Evolutionary conservation across 345 rosid genomes (phyloP), one percentile per base, ranked within the genome.

Genomic region (Combretum micranthum): DNA sequence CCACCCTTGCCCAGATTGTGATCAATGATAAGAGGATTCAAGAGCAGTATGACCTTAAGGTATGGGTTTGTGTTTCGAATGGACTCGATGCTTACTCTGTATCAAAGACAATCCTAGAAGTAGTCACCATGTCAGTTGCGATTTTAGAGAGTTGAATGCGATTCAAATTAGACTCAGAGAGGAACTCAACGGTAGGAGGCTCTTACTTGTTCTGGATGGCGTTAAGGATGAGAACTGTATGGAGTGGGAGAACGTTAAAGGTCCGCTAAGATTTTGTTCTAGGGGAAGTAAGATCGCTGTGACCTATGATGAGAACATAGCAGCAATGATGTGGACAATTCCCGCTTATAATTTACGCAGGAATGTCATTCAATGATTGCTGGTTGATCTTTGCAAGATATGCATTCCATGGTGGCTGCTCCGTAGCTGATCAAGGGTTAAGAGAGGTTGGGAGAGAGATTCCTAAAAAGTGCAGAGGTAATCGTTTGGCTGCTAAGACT

Each of bases 401-500:
- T 56, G 77, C 70, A 44, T 72, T 52, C 52, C 62, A 48, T 7
- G 22, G 37, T 45, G 21, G 42, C 52, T 25, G 17, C 16, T 5
- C 22, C 13, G 16, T 17, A 15, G 3, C 50, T 32, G 39, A 15
- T 52, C 67, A 69, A 0, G 18, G 32, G 42, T 37, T 76, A 60
- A 66, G 37, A 56, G 48, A 15, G 23, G 13, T 60, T 19, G 84
- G 76, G 7, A 69, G 71, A 60, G 55, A 64, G 52, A 60, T 76
- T 18, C 74, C 61, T 43, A 47, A 60, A 16, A 79, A 79, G 60
- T 79, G 84, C 50, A 42, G 42, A 15, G 81, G 81, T 20, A 39
- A 70, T 47, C 75, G 79, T 50, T 66, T 76, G 55, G 79, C 78
- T 21, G 62, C 67, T 47, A 79, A 72, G 48, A 61, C 67, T 21